Percentiles rank a stretch among this genome's conserved stretches.
Conservation (phyloP, 352 stramenopile species). For the Phytophthora crassamura region DNA sequence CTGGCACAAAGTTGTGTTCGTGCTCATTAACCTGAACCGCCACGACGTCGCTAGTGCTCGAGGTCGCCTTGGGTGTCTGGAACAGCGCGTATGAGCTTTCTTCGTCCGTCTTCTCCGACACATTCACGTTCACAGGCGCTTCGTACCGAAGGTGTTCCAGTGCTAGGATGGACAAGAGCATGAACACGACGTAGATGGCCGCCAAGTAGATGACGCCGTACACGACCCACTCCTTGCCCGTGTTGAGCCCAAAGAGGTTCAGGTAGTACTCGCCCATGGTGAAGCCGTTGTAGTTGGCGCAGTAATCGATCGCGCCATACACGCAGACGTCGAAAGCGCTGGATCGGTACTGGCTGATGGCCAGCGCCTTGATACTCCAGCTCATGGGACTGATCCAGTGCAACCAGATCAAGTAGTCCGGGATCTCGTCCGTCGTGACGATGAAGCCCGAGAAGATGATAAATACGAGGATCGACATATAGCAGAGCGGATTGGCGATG, state of each 20-base stretch:
- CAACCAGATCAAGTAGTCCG: constrained; percentile 56
- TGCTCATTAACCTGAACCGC: constrained; percentile 1
- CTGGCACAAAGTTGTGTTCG: constrained; percentile 27
- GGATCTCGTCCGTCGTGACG: constrained; percentile 48
- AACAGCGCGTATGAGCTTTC: constrained; percentile 22
- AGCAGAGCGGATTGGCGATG: constrained; percentile 50
- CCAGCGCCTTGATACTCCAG: constrained; percentile 52
- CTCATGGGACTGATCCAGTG: constrained; percentile 69
- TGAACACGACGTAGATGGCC: constrained; percentile 34
- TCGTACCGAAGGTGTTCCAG: constrained; percentile 34
- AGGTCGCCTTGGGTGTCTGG: constrained; percentile 16
- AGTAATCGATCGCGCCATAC: constrained; percentile 30
- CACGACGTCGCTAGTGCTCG: constrained; percentile 37
- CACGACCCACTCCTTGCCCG: constrained; percentile 23
- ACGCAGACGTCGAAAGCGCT: constrained; percentile 40
- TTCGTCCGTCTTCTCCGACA: constrained; percentile 14
- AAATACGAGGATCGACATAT: constrained; percentile 58
- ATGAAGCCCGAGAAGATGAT: constrained; percentile 49
- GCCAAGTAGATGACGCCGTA: constrained; percentile 31
- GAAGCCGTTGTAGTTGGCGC: constrained; percentile 31
- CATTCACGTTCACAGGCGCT: constrained; percentile 25
- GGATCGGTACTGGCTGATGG: constrained; percentile 55
- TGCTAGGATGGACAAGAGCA: constrained; percentile 24
- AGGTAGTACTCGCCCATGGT: constrained; percentile 49
- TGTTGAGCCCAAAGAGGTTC: constrained; percentile 27